Evolutionary conservation across 2,329 filamentous ascomycete species (phyloP), one percentile per base, ranked within the genome.

Genomic region (Colletotrichum navitas): DNA sequence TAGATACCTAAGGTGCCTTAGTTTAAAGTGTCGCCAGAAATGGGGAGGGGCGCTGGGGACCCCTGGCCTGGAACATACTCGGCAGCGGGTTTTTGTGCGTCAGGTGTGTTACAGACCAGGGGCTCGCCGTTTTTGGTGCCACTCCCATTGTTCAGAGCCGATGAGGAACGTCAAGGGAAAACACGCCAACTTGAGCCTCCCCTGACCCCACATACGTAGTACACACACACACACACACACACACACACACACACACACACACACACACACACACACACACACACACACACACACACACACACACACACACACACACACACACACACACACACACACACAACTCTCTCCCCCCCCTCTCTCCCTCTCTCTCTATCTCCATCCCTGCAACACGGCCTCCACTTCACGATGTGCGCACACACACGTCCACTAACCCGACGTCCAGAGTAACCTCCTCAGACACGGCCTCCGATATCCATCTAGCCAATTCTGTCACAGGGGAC

Each of bases 81-180:
- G 61, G 52, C 49, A 58, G 68, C 68, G 32, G 64, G 64, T 64
- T 73, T 56, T 77, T 71, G 75, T 85, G 84, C 84, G 77, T 86
- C 84, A 85, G 79, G 80, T 80, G 77, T 84, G 84, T 86, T 81
- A 79, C 83, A 85, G 80, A 76, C 82, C 80, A 82, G 78, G 83
- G 83, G 77, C 75, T 73, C 66, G 61, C 49, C 49, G 49, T 61
- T 41, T 67, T 67, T 67, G 64, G 51, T 29, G 69, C 72, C 75
- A 72, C 32, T 55, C n/a, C 54, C 54, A 61, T 34, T 32, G 29
- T 34, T 71, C 73, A 77, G 43, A 47, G 43, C 59, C 29, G 59
- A 12, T 49, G 29, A 47, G 59, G 54, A 56, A 56, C 54, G 54
- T 56, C 54, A 11, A 39, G 54, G 34, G 54, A 56, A 24, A 41